These are phyloP conservation scores for Amanita fuliginea DNA, from an alignment of 768 basidiomycete species.

Conservation along the genomic window DNA sequence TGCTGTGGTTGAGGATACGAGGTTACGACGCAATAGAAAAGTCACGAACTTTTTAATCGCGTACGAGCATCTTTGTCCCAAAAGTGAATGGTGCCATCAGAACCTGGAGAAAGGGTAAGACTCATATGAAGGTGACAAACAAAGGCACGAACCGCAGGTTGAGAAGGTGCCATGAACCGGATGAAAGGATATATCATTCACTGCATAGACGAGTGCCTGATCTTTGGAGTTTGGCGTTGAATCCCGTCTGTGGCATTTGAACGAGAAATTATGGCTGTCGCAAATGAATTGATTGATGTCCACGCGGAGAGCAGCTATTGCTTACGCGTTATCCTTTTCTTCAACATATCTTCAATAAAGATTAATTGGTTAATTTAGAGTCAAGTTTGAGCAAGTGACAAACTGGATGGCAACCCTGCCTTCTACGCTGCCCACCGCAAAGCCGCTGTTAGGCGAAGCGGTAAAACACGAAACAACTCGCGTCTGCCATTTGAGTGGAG, in stretches of 20 bases:
- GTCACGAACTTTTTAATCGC: constrained; percentile 70
- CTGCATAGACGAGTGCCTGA: constrained; percentile 65
- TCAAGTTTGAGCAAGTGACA: constrained; percentile 19
- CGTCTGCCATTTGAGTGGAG: constrained; percentile 92
- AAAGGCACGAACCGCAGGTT: constrained; percentile 47
- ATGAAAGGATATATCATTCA: constrained; percentile 84
- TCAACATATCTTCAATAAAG: constrained; percentile 86
- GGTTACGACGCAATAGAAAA: neutral
- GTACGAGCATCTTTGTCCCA: constrained; percentile 94
- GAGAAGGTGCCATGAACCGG: constrained; percentile 78
- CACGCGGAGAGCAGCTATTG: neutral
- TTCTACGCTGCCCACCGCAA: constrained; percentile 79
- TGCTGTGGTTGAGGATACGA: neutral
- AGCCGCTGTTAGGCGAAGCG: constrained; percentile 52
- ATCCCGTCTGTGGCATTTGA: constrained; percentile 72
- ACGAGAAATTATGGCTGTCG: constrained; percentile 69
- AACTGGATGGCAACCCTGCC: constrained; percentile 95
- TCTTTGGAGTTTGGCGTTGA: constrained; percentile 44
- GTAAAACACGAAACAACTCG: constrained; percentile 79
- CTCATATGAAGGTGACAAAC: too few relatives aligned
- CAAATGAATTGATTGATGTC: neutral
- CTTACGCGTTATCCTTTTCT: constrained; percentile 63
- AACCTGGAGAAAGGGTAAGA: constrained; percentile 28
- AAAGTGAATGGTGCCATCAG: constrained; percentile 83
- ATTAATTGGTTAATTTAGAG: too few relatives aligned